Evolutionary conservation across 2,329 filamentous ascomycete species (phyloP).

Genomic region (Fusarium sp.): DNA sequence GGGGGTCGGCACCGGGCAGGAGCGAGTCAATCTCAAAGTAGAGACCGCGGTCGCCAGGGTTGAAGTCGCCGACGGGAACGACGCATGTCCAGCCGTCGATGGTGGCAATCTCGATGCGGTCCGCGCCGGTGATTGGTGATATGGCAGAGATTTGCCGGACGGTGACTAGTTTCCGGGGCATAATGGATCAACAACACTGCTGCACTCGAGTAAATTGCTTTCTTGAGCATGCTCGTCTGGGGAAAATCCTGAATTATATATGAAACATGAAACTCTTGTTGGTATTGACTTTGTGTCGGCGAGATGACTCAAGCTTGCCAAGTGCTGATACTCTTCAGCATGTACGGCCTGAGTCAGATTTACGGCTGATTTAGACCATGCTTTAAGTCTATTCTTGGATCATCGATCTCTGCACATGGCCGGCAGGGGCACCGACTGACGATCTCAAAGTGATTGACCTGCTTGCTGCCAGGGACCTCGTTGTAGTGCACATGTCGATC

Average conservation of each 20-base stretch:
- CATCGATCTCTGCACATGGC: not conserved
- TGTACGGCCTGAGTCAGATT: slow-evolving; percentile 12
- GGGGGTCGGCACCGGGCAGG: slow-evolving; percentile 38
- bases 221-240: too few species aligned
- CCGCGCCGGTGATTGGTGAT: slow-evolving; percentile 37
- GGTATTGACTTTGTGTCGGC: slow-evolving; percentile 7
- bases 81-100: slow-evolving; percentile 46
- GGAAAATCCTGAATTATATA: too few species aligned
- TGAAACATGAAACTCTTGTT: not conserved
- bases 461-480: not conserved
- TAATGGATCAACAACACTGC: slow-evolving; percentile 2
- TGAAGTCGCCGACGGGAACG: slow-evolving; percentile 33
- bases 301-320: slow-evolving; percentile 28
- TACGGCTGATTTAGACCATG: not conserved
- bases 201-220: too few species aligned
- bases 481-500: slow-evolving; percentile 11
- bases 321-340: not conserved
- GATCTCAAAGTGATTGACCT: slow-evolving; percentile 7
- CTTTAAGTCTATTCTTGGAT: not conserved
- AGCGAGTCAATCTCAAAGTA: slow-evolving; percentile 47
- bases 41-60: slow-evolving; percentile 32
- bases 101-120: slow-evolving; percentile 37
- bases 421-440: not conserved
- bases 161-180: slow-evolving; percentile 45
- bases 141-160: slow-evolving; percentile 38